Conservation (phyloP, 306 rosid genomes). For the Carpinus viminea region DNA sequence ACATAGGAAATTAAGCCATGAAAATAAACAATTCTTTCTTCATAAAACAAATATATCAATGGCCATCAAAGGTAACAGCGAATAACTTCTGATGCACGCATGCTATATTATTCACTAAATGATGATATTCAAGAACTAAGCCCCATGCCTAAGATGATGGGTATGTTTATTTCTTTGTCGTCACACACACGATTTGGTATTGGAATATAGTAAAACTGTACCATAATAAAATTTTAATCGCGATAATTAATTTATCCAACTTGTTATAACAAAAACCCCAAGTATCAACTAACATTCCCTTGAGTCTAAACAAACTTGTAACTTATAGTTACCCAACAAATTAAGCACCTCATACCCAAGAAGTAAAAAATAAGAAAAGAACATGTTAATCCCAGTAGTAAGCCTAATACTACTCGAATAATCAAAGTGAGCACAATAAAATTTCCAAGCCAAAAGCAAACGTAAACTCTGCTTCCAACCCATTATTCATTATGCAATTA, state of each 20-base stretch:
- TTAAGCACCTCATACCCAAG: not conserved
- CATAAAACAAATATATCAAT: not conserved
- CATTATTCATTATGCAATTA: too few relatives aligned
- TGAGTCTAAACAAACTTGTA: constrained; percentile 1
- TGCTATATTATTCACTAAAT: not conserved
- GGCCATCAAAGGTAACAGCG: not conserved
- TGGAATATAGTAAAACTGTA: too few relatives aligned
- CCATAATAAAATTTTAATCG: too few relatives aligned
- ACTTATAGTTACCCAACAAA: constrained; percentile 8
- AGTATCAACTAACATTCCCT: not conserved
- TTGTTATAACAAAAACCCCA: not conserved
- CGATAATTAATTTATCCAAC: not conserved
- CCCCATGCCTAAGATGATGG: not conserved
- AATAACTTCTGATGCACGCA: not conserved
- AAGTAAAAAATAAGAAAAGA: not conserved
- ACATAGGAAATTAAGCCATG: not conserved
- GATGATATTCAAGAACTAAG: not conserved
- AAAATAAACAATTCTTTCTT: not conserved
- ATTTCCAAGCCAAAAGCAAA: not conserved
- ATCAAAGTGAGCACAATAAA: not conserved
- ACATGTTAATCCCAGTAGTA: not conserved
- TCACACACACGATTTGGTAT: too few relatives aligned
- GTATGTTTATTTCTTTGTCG: too few relatives aligned
- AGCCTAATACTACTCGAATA: not conserved
- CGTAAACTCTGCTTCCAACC: too few relatives aligned